Evolutionary conservation across 1,284 basidiomycete species (phyloP).

Genomic region (Bjerkandera adusta): DNA sequence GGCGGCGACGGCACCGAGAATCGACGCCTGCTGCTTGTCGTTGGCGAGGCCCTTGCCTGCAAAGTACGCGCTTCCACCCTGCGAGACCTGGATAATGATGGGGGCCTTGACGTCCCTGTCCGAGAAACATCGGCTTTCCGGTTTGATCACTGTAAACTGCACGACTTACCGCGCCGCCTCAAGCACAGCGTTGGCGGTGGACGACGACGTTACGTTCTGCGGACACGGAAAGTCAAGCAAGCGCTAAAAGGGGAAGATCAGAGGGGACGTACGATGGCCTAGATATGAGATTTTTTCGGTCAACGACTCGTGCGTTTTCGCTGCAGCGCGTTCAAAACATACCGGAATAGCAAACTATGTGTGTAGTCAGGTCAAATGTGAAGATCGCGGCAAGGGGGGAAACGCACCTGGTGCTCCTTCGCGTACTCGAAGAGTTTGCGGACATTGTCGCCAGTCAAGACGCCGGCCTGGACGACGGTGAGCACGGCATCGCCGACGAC

Average conservation of each 20-base stretch:
- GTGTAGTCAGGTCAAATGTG: neutral
- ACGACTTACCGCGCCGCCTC: constrained; percentile 77
- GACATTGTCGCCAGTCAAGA: constrained; percentile 85
- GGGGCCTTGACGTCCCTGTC: constrained; percentile 87
- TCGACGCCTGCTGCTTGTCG: constrained; percentile 96
- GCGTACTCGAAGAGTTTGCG: constrained; percentile 90
- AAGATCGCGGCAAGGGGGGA: constrained; percentile 1
- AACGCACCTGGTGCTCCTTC: constrained; percentile 72
- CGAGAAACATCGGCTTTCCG: neutral
- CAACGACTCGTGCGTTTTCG: neutral
- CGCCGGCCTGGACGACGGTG: constrained; percentile 61
- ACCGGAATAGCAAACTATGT: constrained; percentile 82
- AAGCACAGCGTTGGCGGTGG: constrained; percentile 82
- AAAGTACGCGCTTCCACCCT: constrained; percentile 96
- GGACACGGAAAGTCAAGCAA: constrained; percentile 13
- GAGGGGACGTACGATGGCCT: constrained; percentile 68
- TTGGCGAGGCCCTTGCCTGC: constrained; percentile 97
- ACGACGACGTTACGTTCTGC: constrained; percentile 86
- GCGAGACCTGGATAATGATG: constrained; percentile 97
- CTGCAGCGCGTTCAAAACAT: constrained; percentile 34
- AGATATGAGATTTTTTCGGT: constrained; percentile 9
- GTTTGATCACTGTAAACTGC: too few species aligned
- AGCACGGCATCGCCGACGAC: neutral
- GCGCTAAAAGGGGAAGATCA: constrained; percentile 11
- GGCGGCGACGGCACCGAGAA: constrained; percentile 88